Evolutionary conservation across 192 early-diverging fungal genomes (phyloP).

Genomic region (Entomortierella lignicola): DNA sequence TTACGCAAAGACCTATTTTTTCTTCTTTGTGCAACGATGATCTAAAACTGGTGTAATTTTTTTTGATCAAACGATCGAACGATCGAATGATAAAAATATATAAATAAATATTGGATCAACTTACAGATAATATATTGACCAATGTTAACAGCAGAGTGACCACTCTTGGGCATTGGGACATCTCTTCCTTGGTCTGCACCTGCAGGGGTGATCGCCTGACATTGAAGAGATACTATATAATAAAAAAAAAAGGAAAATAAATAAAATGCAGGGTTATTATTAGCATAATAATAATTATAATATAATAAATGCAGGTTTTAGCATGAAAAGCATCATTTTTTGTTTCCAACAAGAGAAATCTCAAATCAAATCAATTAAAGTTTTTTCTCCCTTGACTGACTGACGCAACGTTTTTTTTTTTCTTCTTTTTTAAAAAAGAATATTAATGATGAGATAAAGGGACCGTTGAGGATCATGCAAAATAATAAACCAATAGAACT

Average conservation of each 20-base stretch:
- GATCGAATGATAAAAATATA: neutral
- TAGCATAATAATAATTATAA: constrained; percentile 1
- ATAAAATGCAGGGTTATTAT: constrained; percentile 17
- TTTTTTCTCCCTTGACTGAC: no score
- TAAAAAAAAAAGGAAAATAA: neutral
- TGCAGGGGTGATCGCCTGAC: constrained; percentile 27
- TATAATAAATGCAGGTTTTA: no score
- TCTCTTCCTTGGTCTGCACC: constrained; percentile 53
- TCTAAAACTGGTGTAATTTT: no score
- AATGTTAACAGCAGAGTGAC: constrained; percentile 59
- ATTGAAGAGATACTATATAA: constrained; percentile 31
- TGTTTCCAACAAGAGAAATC: no score
- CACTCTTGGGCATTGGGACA: constrained; percentile 58
- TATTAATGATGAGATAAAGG: no score
- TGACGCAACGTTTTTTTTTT: no score
- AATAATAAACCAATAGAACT: no score
- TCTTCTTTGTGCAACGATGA: no score
- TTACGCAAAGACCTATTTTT: neutral
- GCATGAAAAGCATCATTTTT: no score
- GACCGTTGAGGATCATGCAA: no score
- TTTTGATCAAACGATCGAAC: neutral
- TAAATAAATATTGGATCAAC: neutral
- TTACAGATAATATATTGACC: constrained; percentile 60
- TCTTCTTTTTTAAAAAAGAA: no score
- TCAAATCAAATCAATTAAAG: no score